Base-by-base conservation (phyloP, 495 filamentous ascomycete genomes). In the Amphirosellinia nigrospora region DNA sequence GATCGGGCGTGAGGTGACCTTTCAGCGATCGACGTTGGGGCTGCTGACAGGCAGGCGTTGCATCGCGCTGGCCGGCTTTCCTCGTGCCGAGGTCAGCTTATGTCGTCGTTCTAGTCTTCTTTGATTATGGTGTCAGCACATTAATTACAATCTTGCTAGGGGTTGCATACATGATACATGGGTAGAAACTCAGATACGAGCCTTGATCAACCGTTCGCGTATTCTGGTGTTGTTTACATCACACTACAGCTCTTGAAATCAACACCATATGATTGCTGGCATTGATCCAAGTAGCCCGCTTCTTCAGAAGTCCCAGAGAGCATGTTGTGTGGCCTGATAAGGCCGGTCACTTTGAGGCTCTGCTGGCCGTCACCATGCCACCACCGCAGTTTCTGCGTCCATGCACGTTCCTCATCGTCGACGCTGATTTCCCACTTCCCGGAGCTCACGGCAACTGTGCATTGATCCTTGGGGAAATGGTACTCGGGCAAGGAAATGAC, bases 341-440 rank as follows among this genome's bases (percentile, higher is more conserved):
- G 82, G 0, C 96, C 96, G 64, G 87, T 90, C 23, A 98, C 84
- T 71, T 86, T 93, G 71, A 98, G 85, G 30, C 83, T 86, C 80
- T 98, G 95, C 69, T 93, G 86, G 0, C 95, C 96, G 55, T 89
- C 89, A 5, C 86, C 89, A 80, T 98, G 94, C 93, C 93, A 97
- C 96, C 96, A 99, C 71, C 85, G 86, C 32, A 99, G 82, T 56
- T 87, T 84, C 79, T 96, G 96, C 23, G 91, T 74, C 74, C 87
- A 82, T n/a, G 87, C 86, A 0, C 85, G 85, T 72, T 91, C 85
- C 13, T 87, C 84, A 32, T 94, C 91, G 36, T 92, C 89, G 19
- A 81, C 85, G 74, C 89, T 90, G 74, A 97, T 91, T 34, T 89
- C 88, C 94, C 94, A 98, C 75, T 95, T 96, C 1, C 96, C 96